phyloP scores from a whole-genome alignment of 352 stramenopile genomes.

The Blastocystis sp. region DNA sequence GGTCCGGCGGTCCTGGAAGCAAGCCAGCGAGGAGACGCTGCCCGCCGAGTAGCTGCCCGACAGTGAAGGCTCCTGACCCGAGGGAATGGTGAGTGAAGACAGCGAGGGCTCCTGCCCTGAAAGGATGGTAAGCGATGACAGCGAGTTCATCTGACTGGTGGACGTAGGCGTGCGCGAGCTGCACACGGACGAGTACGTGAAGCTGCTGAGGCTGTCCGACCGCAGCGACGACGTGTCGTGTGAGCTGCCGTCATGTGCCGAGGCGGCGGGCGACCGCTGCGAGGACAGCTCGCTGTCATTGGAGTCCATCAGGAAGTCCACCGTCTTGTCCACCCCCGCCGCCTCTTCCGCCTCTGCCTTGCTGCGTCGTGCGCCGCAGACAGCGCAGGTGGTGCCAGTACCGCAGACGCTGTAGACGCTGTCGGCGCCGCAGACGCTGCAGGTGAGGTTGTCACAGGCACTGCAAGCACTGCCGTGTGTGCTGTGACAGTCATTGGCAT shows the following conservation, averaged over 20 bases:
- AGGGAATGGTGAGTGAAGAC: slow-evolving; percentile 57
- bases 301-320: neutral
- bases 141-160: neutral
- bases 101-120: slow-evolving; percentile 59
- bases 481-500: too few species aligned
- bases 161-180: neutral
- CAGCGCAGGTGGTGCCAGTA: too few species aligned
- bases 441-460: too few species aligned
- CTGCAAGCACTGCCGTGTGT: too few species aligned
- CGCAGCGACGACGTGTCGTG: neutral
- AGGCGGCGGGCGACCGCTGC: neutral
- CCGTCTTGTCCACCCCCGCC: slow-evolving; percentile 3
- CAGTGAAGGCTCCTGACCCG: slow-evolving; percentile 9
- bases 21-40: neutral
- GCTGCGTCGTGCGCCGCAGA: too few species aligned
- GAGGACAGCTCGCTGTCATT: neutral
- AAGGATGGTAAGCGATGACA: neutral
- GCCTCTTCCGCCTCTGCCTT: slow-evolving; percentile 63
- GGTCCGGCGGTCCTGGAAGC: neutral
- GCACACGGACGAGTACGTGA: neutral
- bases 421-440: too few species aligned
- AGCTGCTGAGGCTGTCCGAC: neutral
- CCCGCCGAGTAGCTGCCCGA: neutral
- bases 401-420: too few species aligned
- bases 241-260: neutral